Evolutionary conservation across 495 filamentous ascomycete species (phyloP).

Genomic region (Friedmanniomyces simplex): DNA sequence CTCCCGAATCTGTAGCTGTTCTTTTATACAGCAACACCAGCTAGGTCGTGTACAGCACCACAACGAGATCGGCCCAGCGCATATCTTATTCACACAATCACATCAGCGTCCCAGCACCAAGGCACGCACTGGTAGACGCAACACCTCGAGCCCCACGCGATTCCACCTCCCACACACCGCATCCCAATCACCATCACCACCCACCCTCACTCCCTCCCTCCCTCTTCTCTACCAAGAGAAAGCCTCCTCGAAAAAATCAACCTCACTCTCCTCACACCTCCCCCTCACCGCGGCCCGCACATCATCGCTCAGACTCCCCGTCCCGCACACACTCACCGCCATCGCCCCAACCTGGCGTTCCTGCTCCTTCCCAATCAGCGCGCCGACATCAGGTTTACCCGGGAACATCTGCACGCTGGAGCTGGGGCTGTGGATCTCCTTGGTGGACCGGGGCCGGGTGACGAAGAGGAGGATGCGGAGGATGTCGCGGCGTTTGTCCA

Average conservation of each 20-base stretch:
- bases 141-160: too few species aligned
- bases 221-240: constrained; percentile 64
- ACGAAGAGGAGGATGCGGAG: constrained; percentile 80
- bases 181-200: too few species aligned
- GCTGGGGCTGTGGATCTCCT: constrained; percentile 59
- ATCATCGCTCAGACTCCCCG: constrained; percentile 73
- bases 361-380: constrained; percentile 65
- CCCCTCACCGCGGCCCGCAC: constrained; percentile 63
- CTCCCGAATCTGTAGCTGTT: too few species aligned
- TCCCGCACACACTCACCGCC: constrained; percentile 84
- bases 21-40: too few species aligned
- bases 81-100: neutral
- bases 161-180: too few species aligned
- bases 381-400: constrained; percentile 70
- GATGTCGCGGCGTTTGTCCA: constrained; percentile 66
- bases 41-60: too few species aligned
- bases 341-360: constrained; percentile 72
- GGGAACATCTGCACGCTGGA: constrained; percentile 75
- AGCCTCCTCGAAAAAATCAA: constrained; percentile 80
- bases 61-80: neutral
- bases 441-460: constrained; percentile 64
- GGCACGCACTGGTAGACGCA: too few species aligned
- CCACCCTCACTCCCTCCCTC: neutral
- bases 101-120: too few species aligned
- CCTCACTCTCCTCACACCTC: constrained; percentile 49